Evolutionary conservation across 306 rosid genomes (phyloP), one percentile per base, ranked within the genome.

Genomic region (Bauhinia variegata): DNA sequence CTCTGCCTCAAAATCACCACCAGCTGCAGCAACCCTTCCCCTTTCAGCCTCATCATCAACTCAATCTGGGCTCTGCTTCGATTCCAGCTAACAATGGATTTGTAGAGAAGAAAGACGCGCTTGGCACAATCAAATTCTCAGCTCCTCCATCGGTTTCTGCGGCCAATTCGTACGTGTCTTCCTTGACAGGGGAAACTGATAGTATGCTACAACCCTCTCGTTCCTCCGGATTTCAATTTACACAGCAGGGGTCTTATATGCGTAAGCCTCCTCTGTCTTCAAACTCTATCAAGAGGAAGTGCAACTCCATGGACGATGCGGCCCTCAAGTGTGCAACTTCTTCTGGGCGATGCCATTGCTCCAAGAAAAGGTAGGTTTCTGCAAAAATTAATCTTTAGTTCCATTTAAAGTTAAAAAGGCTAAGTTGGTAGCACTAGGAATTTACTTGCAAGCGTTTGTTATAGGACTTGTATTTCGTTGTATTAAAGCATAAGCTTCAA

Each of bases 341-440:
- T 51, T 80, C 85, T 10, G 75, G 78, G 0, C 76, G 85, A 0
- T 91, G 97, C 67, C 97, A 87, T 78, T 91, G 97, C 70, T 80
- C 89, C 42, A 91, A 83, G 74, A 86, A 84, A 64, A 88, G 92
- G 95, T 87, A 16, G 11, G 74, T 48, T 4, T 4, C 6, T 12
- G 12, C 4, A 1, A 4, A 5, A 6, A 6, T 49, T 6, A 5
- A n/a, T 49, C 8, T 4, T 11, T 49, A 23, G 2, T 49, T 49
- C 13, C 28, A 23, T 23, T 23, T 23, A 23, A 1, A 23, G 28
- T n/a, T 17, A n/a, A 15, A 4, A 4, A 49, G 0, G 41, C 4
- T 34, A 37, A 6, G 11, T 31, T n/a, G 23, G 41, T 39, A 15
- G 28, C 38, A 3, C 19, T 19, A 16, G 11, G 3, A 43, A 8